Percentiles rank a stretch among this genome's conserved stretches.
These are phyloP conservation scores for Hypomyces rosellus DNA, from an alignment of 2,329 filamentous ascomycete genomes.

Conservation along the genomic window DNA sequence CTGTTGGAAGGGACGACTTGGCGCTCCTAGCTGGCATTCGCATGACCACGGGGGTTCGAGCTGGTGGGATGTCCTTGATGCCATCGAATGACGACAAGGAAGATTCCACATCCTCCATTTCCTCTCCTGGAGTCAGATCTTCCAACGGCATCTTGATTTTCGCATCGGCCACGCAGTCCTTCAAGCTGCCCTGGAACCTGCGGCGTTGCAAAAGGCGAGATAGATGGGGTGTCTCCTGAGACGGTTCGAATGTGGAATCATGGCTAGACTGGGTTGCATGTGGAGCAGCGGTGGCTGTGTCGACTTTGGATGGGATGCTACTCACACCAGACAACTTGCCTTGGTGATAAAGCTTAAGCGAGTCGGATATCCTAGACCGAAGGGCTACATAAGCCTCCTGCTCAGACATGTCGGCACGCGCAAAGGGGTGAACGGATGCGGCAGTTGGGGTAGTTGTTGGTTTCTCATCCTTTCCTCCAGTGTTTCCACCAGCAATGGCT, in stretches of 20 bases:
- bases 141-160: slow-evolving; percentile 48
- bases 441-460: slow-evolving; percentile 11
- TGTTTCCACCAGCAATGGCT: slow-evolving; percentile 14
- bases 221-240: slow-evolving; percentile 58
- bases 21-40: slow-evolving; percentile 54
- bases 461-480: slow-evolving; percentile 21
- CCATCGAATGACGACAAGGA: slow-evolving; percentile 12
- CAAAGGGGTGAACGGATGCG: slow-evolving; percentile 28
- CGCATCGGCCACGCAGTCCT: slow-evolving; percentile 52
- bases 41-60: slow-evolving; percentile 40
- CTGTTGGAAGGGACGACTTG: slow-evolving; percentile 36
- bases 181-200: slow-evolving; percentile 55
- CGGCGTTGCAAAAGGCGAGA: slow-evolving; percentile 57
- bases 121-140: slow-evolving; percentile 46
- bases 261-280: slow-evolving; percentile 14
- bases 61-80: slow-evolving; percentile 13
- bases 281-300: slow-evolving; percentile 3
- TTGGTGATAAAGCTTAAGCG: slow-evolving; percentile 45
- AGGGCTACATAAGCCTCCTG: slow-evolving; percentile 46
- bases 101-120: slow-evolving; percentile 37
- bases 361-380: slow-evolving; percentile 47
- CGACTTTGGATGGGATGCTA: slow-evolving; percentile 35
- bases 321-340: slow-evolving; percentile 45
- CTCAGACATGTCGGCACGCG: slow-evolving; percentile 42
- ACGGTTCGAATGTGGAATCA: slow-evolving; percentile 40